Evolutionary conservation across 2,329 filamentous ascomycete genomes (phyloP), one percentile per base, ranked within the genome.

Genomic region (Colletotrichum sp.): DNA sequence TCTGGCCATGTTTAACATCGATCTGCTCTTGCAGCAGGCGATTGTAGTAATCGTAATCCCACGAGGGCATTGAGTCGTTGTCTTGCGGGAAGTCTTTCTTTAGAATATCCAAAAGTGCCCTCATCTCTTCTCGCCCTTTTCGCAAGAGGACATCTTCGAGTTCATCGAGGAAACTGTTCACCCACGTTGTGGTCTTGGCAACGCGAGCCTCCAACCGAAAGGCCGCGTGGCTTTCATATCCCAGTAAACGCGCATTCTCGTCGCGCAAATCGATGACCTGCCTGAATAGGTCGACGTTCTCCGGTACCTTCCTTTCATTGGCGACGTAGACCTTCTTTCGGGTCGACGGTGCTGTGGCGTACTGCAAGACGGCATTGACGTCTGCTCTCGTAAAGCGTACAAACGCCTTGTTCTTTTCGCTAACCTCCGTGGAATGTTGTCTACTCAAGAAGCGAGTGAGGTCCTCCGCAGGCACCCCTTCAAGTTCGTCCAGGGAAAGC

Each of bases 61-160:
- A 58, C 0, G 21, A 24, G 4, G 55, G 21, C 21, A 58, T 28
- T 0, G 26, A 24, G 13, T 58, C 24, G 3, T 5, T 24, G 24
- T 56, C 52, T 56, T 56, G 21, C 8, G 52, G 7, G 24, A 58
- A 18, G 24, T 24, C 21, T 0, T 58, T 58, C 0, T 58, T 5
- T 1, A 12, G 55, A 0, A 43, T 2, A 0, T 28, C 26, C 13
- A 58, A 28, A 0, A 26, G 16, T 0, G 7, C 0, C 24, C 0
- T 14, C 21, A 28, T 58, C 2, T 58, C 21, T 18, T 58, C 13
- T 5, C 55, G 1, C 3, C 55, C 55, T 58, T 58, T 28, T 1
- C 7, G 21, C 13, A 24, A 2, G 13, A 58, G 26, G 8, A 28
- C 7, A 0, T 28, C 16, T 16, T 58, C 55, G 5, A 58, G 55